Percentiles rank a stretch among this genome's conserved stretches.
Conservation (phyloP, 176 grass and related monocot genomes). For the Cocos nucifera region DNA sequence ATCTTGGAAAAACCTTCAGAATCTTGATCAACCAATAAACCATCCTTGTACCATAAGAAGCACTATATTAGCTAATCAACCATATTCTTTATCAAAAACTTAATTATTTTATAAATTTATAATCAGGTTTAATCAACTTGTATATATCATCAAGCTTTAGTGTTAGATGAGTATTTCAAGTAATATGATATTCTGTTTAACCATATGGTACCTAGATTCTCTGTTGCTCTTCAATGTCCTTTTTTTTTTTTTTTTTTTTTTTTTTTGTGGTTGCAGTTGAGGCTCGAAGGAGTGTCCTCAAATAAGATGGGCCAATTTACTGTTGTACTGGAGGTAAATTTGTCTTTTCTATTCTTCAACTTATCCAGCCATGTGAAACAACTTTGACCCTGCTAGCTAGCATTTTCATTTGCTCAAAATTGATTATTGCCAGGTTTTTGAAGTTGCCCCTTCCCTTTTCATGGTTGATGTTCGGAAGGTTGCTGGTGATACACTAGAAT, state of each 20-base stretch:
- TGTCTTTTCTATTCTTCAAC: conserved; percentile 2
- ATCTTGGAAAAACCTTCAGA: no score
- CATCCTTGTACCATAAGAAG: no score
- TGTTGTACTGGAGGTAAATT: conserved; percentile 81
- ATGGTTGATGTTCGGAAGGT: conserved; percentile 98
- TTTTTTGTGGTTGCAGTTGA: conserved; percentile 47
- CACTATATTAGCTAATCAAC: no score
- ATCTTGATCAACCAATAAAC: no score
- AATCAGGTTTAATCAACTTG: no score
- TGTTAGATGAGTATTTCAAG: no score
- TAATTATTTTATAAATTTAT: no score
- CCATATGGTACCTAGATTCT: no score
- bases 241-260: conserved; percentile 10
- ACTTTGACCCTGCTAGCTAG: no score
- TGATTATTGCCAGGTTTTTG: conserved; percentile 53
- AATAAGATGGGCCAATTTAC: conserved; percentile 62
- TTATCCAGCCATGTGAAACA: neutral
- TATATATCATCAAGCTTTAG: no score
- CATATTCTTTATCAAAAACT: no score
- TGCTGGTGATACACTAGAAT: conserved; percentile 85
- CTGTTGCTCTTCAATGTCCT: neutral
- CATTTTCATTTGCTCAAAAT: conserved; percentile 18
- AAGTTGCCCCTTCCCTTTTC: conserved; percentile 89
- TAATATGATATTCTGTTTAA: no score
- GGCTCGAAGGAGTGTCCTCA: conserved; percentile 55